Evolutionary conservation across 2,329 filamentous ascomycete species (phyloP), one percentile per base, ranked within the genome.

Genomic region (Paecilomyces fulvus): DNA sequence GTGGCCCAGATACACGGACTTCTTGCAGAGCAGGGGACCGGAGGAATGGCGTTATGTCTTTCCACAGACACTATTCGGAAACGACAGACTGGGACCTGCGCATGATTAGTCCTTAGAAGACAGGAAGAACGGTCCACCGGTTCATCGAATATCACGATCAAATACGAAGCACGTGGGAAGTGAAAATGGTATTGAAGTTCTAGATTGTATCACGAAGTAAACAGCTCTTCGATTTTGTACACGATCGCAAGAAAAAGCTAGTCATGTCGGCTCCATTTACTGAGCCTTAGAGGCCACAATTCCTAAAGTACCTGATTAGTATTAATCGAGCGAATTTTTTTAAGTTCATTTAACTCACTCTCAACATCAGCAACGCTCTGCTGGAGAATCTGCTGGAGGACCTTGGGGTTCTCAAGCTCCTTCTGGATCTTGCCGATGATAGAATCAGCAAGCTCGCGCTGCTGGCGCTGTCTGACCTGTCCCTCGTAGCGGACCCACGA

Each of bases 401-500:
- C 83, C 85, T 92, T 97, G 76, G 95, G 94, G 84, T 89, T 96
- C 84, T 96, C 90, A 58, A 99, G 86, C 83, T 97, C 92, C 86
- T 97, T 97, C 78, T 89, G 87, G 73, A 97, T 94, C 86, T 96
- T 99, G 82, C 88, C 85, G 71, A 99, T 97, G 77, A 99, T 82
- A 76, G 80, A 85, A 73, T 95, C 86, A 63, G 94, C 90, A 64
- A 99, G 85, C 83, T 99, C 94, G 78, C 83, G 87, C 84, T 99
- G 94, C 83, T 99, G 91, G 76, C 94, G 88, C 82, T 92, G 88
- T 89, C 97, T 99, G 73, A 99, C 92, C 83, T 97, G 94, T 69
- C 89, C 81, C 82, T 99, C 94, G 78, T 99, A 99, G 75, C 94
- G 89, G 63, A 97, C 92, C 95, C 94, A 99, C 57, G 91, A 96